Evolutionary conservation across 2,329 filamentous ascomycete species (phyloP).

Genomic region (Sporothrix curviconia): DNA sequence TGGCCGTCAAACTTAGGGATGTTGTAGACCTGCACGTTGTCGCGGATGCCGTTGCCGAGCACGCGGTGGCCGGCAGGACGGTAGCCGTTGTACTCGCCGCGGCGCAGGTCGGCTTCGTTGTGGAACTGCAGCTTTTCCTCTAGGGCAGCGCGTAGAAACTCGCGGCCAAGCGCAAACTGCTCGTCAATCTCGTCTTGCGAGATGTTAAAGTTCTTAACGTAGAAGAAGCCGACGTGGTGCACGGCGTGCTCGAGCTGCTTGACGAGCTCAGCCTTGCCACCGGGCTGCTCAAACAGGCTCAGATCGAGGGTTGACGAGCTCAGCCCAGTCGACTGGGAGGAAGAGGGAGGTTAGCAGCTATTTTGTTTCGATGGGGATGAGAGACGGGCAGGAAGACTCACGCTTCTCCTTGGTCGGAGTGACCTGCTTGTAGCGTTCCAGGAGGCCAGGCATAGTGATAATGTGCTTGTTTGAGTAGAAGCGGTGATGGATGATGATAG

Average conservation of each 20-base stretch:
- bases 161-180: conserved; percentile 50
- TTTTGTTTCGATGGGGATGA: too few species aligned
- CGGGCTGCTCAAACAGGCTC: conserved; percentile 27
- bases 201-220: conserved; percentile 52
- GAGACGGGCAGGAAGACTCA: background rate
- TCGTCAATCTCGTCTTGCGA: conserved; percentile 47
- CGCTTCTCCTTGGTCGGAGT: conserved; percentile 18
- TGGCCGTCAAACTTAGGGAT: conserved; percentile 50
- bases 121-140: conserved; percentile 49
- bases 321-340: conserved; percentile 21
- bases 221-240: conserved; percentile 44
- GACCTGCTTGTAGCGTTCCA: conserved; percentile 19
- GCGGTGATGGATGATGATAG: background rate
- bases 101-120: conserved; percentile 31
- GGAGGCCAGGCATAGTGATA: conserved; percentile 12
- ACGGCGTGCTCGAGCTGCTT: conserved; percentile 39
- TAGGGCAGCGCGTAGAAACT: conserved; percentile 42
- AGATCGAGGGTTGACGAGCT: conserved; percentile 26
- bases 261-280: conserved; percentile 28
- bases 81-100: conserved; percentile 48
- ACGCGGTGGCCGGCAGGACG: conserved; percentile 33
- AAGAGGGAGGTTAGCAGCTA: too few species aligned
- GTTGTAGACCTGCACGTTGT: conserved; percentile 56
- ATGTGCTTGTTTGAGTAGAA: background rate
- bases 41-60: conserved; percentile 31